Evolutionary conservation across 2,329 filamentous ascomycete species (phyloP), one percentile per base, ranked within the genome.

Genomic region (Pyrenochaeta sp.): DNA sequence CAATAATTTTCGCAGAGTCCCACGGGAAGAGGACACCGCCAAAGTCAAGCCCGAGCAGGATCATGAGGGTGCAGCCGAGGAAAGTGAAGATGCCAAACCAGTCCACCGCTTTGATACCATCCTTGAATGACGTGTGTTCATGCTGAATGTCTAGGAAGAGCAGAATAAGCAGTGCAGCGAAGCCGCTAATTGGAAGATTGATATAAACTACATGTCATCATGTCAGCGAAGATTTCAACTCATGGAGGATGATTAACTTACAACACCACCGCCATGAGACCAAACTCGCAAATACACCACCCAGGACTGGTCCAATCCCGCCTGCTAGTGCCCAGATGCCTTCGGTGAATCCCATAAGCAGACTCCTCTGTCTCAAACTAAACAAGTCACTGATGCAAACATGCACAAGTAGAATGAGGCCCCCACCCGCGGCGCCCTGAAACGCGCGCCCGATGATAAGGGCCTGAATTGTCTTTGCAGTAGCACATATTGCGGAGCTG

Each of bases 351-450:
- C 82, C 83, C 47, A 85, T 74, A 49, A 82, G 80, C 7, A 85
- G 61, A 56, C 76, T 81, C 15, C 81, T 72, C 32, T 78, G 69
- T 60, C 82, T 76, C 73, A 88, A 78, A 41, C 82, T 85, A 72
- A 89, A 89, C 47, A 89, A 65, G 72, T 89, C 87, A 15, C 81
- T 81, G 47, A 90, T 86, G 54, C 79, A 82, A 52, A 89, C 87
- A 68, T 87, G 86, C 48, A 85, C 83, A 50, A 89, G 68, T 35
- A 84, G 79, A 46, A 88, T 81, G 33, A 89, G 75, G 0, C 87
- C 87, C 41, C 87, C 87, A 35, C 83, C 84, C 3, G 85, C 87
- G n/a, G 83, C 75, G 61, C 87, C 87, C 66, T 89, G 87, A 36
- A 89, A 79, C 0, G 83, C 82, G 54, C 87, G 77, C 11, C 84